Evolutionary conservation across 2,329 filamentous ascomycete species (phyloP).

Genomic region (Phaeosphaeriaceae sp.): DNA sequence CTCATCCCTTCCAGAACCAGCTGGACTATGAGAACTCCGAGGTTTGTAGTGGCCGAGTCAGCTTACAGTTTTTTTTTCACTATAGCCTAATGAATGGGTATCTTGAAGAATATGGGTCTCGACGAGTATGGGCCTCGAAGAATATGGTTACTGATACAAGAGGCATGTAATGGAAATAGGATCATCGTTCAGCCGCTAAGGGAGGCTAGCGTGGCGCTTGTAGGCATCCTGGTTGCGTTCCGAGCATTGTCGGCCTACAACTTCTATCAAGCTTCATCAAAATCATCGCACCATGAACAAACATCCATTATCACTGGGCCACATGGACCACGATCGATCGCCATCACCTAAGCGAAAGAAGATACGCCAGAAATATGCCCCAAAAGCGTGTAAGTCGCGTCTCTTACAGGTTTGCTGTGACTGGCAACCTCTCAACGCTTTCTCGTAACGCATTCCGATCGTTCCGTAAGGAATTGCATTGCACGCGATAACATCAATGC

Average conservation of each 20-base stretch:
- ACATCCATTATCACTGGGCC: slow-evolving; percentile 18
- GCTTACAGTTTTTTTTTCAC: too few species aligned
- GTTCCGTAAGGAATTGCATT: slow-evolving; percentile 25
- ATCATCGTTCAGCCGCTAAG: too few species aligned
- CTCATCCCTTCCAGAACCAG: too few species aligned
- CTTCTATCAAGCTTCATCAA: slow-evolving; percentile 21
- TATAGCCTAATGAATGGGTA: too few species aligned
- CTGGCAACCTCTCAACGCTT: slow-evolving; percentile 4
- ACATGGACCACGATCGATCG: slow-evolving; percentile 29
- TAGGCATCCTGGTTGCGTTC: slow-evolving; percentile 23
- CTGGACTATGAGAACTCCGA: too few species aligned
- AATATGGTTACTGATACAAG: too few species aligned
- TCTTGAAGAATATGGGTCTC: too few species aligned
- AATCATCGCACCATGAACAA: slow-evolving; percentile 33
- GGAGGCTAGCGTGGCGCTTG: background rate
- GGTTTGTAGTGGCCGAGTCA: too few species aligned
- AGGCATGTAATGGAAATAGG: too few species aligned
- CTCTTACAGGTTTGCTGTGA: background rate
- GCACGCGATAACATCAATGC: slow-evolving; percentile 1
- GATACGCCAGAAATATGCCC: slow-evolving; percentile 44
- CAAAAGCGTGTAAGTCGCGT: slow-evolving; percentile 42
- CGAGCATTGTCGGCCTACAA: slow-evolving; percentile 15
- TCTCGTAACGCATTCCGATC: slow-evolving; percentile 29
- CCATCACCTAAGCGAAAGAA: slow-evolving; percentile 46
- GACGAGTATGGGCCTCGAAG: too few species aligned